Conservation (phyloP, 176 grass and related monocot genomes). For the Oryza glaberrima region DNA sequence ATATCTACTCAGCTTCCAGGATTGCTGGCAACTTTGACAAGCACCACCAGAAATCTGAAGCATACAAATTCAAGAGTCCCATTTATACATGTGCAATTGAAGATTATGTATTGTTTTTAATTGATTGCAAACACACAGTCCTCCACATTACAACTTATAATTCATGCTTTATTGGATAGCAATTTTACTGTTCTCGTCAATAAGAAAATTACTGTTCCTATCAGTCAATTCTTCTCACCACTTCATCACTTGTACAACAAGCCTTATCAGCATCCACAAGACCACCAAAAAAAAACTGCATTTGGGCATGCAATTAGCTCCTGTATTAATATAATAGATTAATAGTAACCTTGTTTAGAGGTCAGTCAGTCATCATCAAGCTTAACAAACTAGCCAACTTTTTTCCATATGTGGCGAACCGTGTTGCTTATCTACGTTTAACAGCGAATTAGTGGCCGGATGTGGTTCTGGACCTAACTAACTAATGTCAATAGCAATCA, state of each 20-base stretch:
- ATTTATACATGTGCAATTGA: background rate
- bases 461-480: constrained; percentile 27
- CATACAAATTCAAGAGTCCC: background rate
- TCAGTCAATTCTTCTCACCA: background rate
- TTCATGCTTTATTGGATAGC: background rate
- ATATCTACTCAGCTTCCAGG: background rate
- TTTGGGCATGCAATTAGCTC: no score
- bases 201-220: background rate
- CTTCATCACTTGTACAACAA: background rate
- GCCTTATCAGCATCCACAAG: background rate
- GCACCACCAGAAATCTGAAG: background rate
- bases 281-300: background rate
- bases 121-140: background rate
- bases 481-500: constrained; percentile 14
- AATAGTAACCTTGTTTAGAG: no score
- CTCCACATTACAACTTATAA: background rate
- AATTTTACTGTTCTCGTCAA: background rate
- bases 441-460: constrained; percentile 1
- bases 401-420: constrained; percentile 42
- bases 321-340: background rate
- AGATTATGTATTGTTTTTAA: no score
- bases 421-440: background rate
- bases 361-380: no score
- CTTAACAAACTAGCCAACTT: background rate
- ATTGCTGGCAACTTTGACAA: background rate